Conservation (phyloP, 345 rosid genomes). For the Eucalyptus erythrocorys region DNA sequence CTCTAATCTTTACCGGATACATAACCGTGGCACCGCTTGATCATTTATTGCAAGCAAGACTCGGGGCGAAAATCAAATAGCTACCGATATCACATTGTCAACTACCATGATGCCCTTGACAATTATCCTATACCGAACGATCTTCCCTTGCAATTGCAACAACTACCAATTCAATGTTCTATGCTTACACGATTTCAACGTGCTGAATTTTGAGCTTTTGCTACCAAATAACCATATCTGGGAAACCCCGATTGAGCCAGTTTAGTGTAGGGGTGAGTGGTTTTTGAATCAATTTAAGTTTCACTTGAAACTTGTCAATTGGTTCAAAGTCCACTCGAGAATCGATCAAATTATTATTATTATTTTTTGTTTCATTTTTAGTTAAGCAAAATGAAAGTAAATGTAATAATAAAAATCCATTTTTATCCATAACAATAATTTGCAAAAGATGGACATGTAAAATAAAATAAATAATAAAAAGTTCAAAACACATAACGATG, state of each 20-base stretch:
- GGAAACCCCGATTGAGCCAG: background rate
- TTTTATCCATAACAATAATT: background rate
- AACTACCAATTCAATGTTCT: background rate
- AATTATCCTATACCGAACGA: background rate
- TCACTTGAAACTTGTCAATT: background rate
- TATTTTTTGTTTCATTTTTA: too few species aligned
- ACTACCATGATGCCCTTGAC: background rate
- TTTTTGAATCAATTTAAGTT: too few species aligned
- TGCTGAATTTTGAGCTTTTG: background rate
- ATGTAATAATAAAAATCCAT: too few species aligned
- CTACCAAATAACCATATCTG: background rate
- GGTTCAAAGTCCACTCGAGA: background rate
- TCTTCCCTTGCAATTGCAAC: background rate
- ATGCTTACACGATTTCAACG: background rate
- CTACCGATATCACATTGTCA: background rate
- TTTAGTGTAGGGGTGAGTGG: background rate
- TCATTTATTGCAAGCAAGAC: background rate
- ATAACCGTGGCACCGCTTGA: background rate
- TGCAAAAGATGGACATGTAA: background rate
- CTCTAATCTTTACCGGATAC: background rate
- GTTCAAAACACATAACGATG: background rate
- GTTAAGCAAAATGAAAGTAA: background rate
- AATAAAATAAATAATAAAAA: too few species aligned
- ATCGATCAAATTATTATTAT: too few species aligned
- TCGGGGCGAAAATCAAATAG: background rate